phyloP scores from a whole-genome alignment of 2,329 filamentous ascomycete species.

The Diaporthe vexans region DNA sequence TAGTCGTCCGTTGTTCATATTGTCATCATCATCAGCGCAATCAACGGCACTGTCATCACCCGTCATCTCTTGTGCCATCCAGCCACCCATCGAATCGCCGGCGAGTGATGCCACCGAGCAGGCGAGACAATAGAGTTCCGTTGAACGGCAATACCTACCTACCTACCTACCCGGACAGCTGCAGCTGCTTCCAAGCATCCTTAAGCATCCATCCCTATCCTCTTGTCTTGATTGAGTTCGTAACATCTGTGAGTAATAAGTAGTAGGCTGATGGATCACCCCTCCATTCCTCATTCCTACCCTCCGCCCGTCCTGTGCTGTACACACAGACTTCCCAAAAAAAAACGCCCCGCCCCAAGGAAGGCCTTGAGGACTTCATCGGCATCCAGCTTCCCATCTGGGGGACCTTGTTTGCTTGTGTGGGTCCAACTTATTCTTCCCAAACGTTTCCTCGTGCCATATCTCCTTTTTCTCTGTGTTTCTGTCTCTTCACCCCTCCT shows the following conservation, averaged over 20 bases:
- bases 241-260: constrained; percentile 10
- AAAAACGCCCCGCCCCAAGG: neutral
- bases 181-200: neutral
- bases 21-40: constrained; percentile 14
- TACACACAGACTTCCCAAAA: constrained; percentile 11
- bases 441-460: constrained; percentile 3
- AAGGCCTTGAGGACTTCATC: constrained; percentile 1
- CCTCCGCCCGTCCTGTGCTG: neutral
- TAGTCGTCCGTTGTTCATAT: neutral
- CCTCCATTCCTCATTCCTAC: constrained; percentile 25
- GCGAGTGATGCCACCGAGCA: neutral
- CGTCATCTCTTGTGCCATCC: neutral
- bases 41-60: constrained; percentile 1
- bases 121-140: neutral
- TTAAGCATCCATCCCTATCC: too few relatives aligned
- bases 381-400: constrained; percentile 10
- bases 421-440: constrained; percentile 7
- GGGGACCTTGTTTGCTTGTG: neutral
- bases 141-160: neutral
- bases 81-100: neutral
- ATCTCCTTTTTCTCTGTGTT: neutral
- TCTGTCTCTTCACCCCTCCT: neutral
- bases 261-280: neutral
- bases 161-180: neutral
- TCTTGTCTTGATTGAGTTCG: neutral